These are phyloP conservation scores for Hibiscus syriacus DNA, from an alignment of 345 rosid genomes.

Conservation along the genomic window DNA sequence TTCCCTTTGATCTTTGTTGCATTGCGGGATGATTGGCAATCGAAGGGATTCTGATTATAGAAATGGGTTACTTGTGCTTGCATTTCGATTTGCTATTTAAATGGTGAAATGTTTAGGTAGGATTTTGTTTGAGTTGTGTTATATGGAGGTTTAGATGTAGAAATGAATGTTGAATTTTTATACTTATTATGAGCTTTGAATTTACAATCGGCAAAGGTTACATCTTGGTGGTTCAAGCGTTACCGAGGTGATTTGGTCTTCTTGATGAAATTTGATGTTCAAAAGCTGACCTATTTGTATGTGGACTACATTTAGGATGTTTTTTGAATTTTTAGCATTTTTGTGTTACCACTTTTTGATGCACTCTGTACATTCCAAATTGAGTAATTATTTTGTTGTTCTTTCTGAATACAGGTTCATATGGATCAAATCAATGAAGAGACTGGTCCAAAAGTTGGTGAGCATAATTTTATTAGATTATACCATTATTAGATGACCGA, in stretches of 20 bases:
- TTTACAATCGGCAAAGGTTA: background rate
- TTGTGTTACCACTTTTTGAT: background rate
- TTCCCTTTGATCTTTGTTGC: background rate
- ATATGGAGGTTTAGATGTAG: background rate
- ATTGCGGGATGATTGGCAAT: background rate
- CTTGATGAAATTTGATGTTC: background rate
- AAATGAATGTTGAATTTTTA: background rate
- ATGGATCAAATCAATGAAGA: conserved; percentile 60
- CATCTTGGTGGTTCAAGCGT: background rate
- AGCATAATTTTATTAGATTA: conserved; percentile 6
- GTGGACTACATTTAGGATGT: background rate
- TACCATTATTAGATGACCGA: background rate
- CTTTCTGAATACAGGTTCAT: conserved; percentile 42
- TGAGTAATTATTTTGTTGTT: background rate
- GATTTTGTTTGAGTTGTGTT: background rate
- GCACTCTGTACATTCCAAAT: background rate
- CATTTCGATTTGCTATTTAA: background rate
- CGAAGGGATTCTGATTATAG: background rate
- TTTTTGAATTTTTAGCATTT: background rate
- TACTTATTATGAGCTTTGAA: background rate
- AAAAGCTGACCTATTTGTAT: background rate
- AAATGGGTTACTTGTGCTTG: background rate
- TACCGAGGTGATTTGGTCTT: background rate
- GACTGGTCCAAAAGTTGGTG: conserved; percentile 54
- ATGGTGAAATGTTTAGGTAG: background rate